These are phyloP conservation scores for Solanum chmielewskii DNA, from an alignment of 257 asterid species.

Conservation along the genomic window DNA sequence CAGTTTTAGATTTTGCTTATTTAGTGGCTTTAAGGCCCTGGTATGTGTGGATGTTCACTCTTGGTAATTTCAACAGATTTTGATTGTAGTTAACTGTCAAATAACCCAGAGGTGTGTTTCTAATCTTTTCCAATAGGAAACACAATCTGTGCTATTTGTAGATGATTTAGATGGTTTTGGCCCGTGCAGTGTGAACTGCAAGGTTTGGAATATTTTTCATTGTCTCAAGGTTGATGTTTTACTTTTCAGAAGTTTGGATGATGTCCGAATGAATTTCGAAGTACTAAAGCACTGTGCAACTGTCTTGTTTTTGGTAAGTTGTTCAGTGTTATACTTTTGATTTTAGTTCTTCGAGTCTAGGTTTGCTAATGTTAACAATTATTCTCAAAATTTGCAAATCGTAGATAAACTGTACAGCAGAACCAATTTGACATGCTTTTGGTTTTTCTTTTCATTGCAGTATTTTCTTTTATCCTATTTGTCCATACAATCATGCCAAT, in stretches of 20 bases:
- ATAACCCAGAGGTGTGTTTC: too few species aligned
- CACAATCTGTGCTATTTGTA: too few species aligned
- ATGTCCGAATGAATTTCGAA: slow-evolving; percentile 8
- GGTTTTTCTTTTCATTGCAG: not conserved
- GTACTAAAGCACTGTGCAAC: slow-evolving; percentile 7
- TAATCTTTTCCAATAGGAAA: too few species aligned
- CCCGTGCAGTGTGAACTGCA: not conserved
- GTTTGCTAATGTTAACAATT: not conserved
- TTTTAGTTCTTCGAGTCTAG: not conserved
- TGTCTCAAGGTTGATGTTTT: not conserved
- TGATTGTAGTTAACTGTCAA: too few species aligned
- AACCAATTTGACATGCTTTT: not conserved
- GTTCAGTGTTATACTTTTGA: not conserved
- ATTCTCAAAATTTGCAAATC: not conserved
- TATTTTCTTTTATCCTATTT: not conserved
- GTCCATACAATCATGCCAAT: not conserved
- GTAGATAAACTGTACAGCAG: not conserved
- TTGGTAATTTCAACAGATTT: too few species aligned
- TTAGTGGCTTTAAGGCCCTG: too few species aligned
- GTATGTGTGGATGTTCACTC: too few species aligned
- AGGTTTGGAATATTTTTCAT: not conserved
- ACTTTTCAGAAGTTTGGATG: slow-evolving; percentile 10
- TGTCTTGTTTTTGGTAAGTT: slow-evolving; percentile 5
- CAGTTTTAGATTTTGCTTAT: too few species aligned
- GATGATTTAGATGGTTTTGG: not conserved